Evolutionary conservation across 495 filamentous ascomycete genomes (phyloP).

Genomic region (Lasiosphaeria hispida): DNA sequence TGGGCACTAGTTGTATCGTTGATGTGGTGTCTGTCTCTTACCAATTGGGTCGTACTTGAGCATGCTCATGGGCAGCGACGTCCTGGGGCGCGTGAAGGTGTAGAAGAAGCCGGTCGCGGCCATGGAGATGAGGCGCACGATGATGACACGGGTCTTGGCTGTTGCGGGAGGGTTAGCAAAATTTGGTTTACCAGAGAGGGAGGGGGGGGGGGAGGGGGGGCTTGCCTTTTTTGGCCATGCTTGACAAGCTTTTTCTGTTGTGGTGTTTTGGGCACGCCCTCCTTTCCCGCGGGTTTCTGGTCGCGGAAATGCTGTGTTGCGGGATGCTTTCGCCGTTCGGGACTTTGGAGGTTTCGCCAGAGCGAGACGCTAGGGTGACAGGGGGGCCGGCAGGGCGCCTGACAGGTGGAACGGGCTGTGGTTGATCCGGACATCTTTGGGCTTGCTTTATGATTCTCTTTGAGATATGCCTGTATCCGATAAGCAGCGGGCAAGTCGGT

Average conservation of each 20-base stretch:
- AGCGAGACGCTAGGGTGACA: too few relatives aligned
- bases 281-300: background rate
- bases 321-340: too few relatives aligned
- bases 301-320: background rate
- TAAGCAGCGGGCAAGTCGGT: too few relatives aligned
- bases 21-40: conserved; percentile 57
- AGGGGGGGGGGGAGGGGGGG: background rate
- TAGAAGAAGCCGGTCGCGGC: conserved; percentile 97
- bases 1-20: too few relatives aligned
- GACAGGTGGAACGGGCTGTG: too few relatives aligned
- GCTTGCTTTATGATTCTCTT: too few relatives aligned
- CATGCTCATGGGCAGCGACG: conserved; percentile 85
- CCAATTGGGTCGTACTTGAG: conserved; percentile 98
- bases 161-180: background rate
- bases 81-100: conserved; percentile 78
- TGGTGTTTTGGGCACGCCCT: background rate
- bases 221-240: conserved; percentile 57
- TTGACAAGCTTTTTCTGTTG: conserved; percentile 21
- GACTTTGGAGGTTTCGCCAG: too few relatives aligned
- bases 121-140: conserved; percentile 96
- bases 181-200: background rate
- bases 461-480: too few relatives aligned
- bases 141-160: conserved; percentile 91
- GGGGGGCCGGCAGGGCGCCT: too few relatives aligned
- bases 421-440: too few relatives aligned